Evolutionary conservation across 805 yeast species (phyloP).

Genomic region (Sugiyamaella smithiae): DNA sequence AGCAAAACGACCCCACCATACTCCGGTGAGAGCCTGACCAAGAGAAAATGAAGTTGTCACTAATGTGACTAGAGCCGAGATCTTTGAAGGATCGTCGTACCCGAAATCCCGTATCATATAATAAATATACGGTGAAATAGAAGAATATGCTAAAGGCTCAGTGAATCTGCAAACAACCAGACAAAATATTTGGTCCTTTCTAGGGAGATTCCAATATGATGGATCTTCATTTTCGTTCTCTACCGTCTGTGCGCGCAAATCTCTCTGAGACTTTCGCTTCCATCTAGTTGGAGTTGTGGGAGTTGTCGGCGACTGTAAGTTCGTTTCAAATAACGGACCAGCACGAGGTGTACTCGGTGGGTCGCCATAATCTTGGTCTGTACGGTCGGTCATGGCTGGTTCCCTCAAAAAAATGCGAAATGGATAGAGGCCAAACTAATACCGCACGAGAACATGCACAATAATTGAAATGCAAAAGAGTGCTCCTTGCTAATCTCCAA

Average conservation of each 20-base stretch:
- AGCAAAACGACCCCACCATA: constrained; percentile 57
- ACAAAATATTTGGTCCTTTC: constrained; percentile 23
- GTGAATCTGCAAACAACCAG: constrained; percentile 41
- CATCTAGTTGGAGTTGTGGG: constrained; percentile 12
- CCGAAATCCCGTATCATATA: constrained; percentile 61
- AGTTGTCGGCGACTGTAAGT: neutral
- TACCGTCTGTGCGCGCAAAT: neutral
- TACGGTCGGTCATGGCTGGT: neutral
- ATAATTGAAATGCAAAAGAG: too few relatives aligned
- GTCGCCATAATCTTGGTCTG: neutral
- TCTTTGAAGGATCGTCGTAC: constrained; percentile 23
- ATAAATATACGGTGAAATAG: constrained; percentile 60
- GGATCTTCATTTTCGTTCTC: constrained; percentile 5
- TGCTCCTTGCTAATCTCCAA: too few relatives aligned
- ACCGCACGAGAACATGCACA: too few relatives aligned
- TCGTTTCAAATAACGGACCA: neutral
- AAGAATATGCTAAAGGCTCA: constrained; percentile 63
- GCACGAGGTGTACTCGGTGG: neutral
- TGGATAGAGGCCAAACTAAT: too few relatives aligned
- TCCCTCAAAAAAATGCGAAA: too few relatives aligned
- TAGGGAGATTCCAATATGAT: constrained; percentile 27
- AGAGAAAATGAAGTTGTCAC: constrained; percentile 59
- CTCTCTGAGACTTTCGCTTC: constrained; percentile 8
- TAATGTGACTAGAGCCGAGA: constrained; percentile 41
- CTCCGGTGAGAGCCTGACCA: constrained; percentile 54